phyloP scores from a whole-genome alignment of 352 stramenopile species.

The Globisporangium okanoganense region DNA sequence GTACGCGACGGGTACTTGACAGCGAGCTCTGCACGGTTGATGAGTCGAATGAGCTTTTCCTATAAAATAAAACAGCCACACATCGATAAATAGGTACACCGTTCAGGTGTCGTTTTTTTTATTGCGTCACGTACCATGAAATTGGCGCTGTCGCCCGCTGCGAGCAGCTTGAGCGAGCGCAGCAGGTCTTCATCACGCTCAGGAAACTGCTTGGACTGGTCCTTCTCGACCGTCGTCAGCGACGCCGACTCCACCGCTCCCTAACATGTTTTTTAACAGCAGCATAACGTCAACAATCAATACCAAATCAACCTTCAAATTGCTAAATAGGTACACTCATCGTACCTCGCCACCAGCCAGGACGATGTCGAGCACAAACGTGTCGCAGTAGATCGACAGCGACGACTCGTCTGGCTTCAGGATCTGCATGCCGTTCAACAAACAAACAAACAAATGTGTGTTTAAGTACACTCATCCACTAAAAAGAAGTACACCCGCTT shows the following conservation, averaged over 20 bases:
- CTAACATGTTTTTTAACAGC: constrained; percentile 8
- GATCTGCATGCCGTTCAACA: constrained; percentile 35
- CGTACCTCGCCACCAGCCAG: constrained; percentile 61
- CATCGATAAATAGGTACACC: not conserved
- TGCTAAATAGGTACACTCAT: not conserved
- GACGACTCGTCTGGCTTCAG: constrained; percentile 84
- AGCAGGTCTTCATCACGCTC: constrained; percentile 82
- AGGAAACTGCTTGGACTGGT: constrained; percentile 80
- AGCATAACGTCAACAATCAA: not conserved
- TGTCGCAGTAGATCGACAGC: constrained; percentile 86
- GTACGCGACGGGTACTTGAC: constrained; percentile 70
- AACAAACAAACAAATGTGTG: too few relatives aligned
- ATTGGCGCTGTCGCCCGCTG: constrained; percentile 61
- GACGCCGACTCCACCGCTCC: constrained; percentile 73
- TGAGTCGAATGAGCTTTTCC: constrained; percentile 80
- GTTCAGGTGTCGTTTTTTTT: too few relatives aligned
- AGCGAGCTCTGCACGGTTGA: constrained; percentile 81
- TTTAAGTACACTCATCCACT: not conserved
- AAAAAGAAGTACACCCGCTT: not conserved
- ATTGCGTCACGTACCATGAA: constrained; percentile 83
- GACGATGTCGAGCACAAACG: constrained; percentile 85
- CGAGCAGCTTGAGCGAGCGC: constrained; percentile 58
- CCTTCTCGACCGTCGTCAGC: constrained; percentile 83
- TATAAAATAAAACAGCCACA: constrained; percentile 8
- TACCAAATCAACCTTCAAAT: not conserved